phyloP scores from a whole-genome alignment of 441 rosid species.

The Populus hybrid region DNA sequence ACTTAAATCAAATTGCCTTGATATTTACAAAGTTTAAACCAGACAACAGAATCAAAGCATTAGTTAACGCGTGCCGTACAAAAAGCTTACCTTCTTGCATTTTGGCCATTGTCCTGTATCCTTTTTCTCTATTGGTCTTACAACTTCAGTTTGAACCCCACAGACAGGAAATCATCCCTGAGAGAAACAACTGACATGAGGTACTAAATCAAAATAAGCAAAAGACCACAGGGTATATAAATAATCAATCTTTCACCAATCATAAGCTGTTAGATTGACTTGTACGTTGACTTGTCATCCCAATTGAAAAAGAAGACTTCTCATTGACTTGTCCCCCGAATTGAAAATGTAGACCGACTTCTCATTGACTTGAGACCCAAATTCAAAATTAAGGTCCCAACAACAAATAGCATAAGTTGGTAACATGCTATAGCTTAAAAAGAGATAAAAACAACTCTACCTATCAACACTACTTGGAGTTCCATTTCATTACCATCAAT shows the following conservation, averaged over 20 bases:
- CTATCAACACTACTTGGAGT: too few species aligned
- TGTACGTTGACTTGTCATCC: neutral
- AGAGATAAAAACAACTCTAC: neutral
- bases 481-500: constrained; percentile 14
- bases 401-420: neutral
- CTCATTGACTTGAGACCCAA: neutral
- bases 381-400: neutral
- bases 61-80: too few species aligned
- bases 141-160: constrained; percentile 43
- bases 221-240: neutral
- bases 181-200: neutral
- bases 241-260: neutral
- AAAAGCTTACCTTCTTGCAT: too few species aligned
- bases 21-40: neutral
- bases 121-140: constrained; percentile 7
- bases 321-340: neutral
- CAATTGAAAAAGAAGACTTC: neutral
- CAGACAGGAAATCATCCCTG: constrained; percentile 50
- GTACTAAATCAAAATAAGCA: neutral
- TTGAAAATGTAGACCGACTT: neutral
- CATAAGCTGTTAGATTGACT: neutral
- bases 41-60: neutral
- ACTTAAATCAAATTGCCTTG: too few species aligned
- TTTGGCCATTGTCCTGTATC: too few species aligned
- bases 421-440: neutral